Evolutionary conservation across 2,329 filamentous ascomycete genomes (phyloP), one percentile per base, ranked within the genome.

Genomic region (Penicillium sp.): DNA sequence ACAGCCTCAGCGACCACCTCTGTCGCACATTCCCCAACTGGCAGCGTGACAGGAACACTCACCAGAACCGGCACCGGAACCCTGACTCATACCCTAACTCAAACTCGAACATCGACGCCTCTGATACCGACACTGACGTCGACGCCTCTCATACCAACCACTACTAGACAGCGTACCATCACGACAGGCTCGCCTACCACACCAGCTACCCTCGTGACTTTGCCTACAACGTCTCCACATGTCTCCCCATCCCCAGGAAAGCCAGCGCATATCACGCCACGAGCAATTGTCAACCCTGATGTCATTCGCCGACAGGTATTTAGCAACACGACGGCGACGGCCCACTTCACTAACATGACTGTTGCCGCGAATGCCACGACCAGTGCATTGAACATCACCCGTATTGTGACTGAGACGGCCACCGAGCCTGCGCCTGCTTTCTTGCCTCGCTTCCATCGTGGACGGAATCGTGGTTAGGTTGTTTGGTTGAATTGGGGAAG

Each of bases 361-460:
- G 10, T 25, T n/a, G 4, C 31, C 23, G 3, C 10, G 25, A 55
- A 55, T 34, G 4, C n/a, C 27, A 54, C 52, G 6, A 54, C 51
- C 7, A 34, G 37, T 18, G 45, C 45, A 16, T 18, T 54, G 16
- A 54, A 54, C 15, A 3, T 45, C 18, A 54, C 45, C 16, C 45
- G 31, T 18, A 7, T 41, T 32, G 29, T 21, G 21, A 40, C 46
- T 23, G 16, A 50, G 40, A 39, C 40, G 21, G 31, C 27, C 6
- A 51, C 52, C 10, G 52, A 55, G 34, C 34, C 47, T 40, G 47
- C 23, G 7, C 34, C 52, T 13, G 40, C 23, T 18, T 55, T 55
- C 35, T 8, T 51, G 29, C 52, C 52, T 25, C 52, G 52, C 7
- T 55, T 55, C 31, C 21, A 41, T 34, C 52, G 52, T 46, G 52